Evolutionary conservation across 257 asterid species (phyloP).

Genomic region (Euphrasia confusa): DNA sequence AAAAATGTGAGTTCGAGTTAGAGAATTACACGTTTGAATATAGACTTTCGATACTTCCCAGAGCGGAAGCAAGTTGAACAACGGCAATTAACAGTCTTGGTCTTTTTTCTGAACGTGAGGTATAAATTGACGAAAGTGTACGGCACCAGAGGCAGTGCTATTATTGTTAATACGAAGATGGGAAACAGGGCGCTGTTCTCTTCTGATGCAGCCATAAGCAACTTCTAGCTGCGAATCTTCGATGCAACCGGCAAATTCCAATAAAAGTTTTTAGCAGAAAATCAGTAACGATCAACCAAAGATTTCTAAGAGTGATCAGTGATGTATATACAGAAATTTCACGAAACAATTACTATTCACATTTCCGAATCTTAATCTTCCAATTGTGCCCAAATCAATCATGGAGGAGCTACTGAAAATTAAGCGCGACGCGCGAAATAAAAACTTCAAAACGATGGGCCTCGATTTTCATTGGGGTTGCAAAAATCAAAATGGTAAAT

Average conservation of each 20-base stretch:
- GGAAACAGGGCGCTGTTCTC: constrained; percentile 94
- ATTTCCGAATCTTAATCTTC: constrained; percentile 9
- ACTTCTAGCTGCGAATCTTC: constrained; percentile 27
- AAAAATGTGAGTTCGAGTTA: constrained; percentile 1
- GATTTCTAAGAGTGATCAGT: not conserved
- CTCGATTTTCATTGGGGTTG: constrained; percentile 7
- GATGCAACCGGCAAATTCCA: constrained; percentile 15
- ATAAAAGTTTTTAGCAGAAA: not conserved
- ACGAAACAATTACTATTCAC: not conserved
- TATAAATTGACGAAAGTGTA: constrained; percentile 71
- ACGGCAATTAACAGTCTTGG: constrained; percentile 58
- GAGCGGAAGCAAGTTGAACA: constrained; percentile 91
- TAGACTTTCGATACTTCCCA: constrained; percentile 88
- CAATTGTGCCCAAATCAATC: constrained; percentile 12
- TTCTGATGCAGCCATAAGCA: constrained; percentile 75
- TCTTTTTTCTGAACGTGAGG: constrained; percentile 58
- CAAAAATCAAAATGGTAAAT: constrained; percentile 8
- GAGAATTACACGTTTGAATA: constrained; percentile 72
- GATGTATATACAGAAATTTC: not conserved
- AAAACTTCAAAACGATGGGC: constrained; percentile 11
- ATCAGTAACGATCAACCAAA: constrained; percentile 13
- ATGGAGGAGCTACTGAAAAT: constrained; percentile 11
- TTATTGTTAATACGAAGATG: constrained; percentile 82
- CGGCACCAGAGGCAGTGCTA: constrained; percentile 94
- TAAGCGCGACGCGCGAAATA: constrained; percentile 7